Conservation (phyloP, 495 filamentous ascomycete species). For the Aspergillus conjunctus region DNA sequence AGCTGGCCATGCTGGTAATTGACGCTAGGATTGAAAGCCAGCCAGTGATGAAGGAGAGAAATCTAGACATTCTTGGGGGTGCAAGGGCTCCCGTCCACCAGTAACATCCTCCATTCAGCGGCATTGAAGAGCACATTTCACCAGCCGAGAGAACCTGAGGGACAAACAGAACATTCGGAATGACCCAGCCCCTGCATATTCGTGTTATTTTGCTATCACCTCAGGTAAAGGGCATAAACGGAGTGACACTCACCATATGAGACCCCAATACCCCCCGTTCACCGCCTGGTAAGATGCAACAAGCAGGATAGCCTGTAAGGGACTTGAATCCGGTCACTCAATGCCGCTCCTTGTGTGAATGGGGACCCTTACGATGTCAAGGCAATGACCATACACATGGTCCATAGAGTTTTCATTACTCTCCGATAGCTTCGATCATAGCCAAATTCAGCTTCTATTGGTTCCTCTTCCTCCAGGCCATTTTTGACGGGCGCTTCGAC, state of each 20-base stretch:
- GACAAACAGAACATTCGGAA: background rate
- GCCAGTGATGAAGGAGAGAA: background rate
- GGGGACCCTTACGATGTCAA: background rate
- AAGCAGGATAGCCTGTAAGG: background rate
- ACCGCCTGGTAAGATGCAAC: background rate
- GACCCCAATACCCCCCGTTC: background rate
- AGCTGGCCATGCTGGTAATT: background rate
- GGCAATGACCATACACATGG: background rate
- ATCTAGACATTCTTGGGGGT: background rate
- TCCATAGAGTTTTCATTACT: background rate
- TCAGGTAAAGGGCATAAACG: too few species aligned
- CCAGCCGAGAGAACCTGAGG: background rate
- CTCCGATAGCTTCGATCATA: too few species aligned
- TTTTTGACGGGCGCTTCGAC: too few species aligned
- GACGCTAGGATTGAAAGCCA: background rate
- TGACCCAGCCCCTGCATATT: constrained; percentile 1
- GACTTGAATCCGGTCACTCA: background rate
- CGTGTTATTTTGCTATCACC: background rate
- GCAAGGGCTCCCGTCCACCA: background rate
- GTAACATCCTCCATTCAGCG: background rate
- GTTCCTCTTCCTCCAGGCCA: too few species aligned
- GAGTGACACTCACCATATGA: background rate
- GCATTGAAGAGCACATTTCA: background rate
- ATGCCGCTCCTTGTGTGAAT: background rate
- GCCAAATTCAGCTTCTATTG: too few species aligned